phyloP scores from a whole-genome alignment of 2,329 filamentous ascomycete genomes.

The Aspergillus awamori region DNA sequence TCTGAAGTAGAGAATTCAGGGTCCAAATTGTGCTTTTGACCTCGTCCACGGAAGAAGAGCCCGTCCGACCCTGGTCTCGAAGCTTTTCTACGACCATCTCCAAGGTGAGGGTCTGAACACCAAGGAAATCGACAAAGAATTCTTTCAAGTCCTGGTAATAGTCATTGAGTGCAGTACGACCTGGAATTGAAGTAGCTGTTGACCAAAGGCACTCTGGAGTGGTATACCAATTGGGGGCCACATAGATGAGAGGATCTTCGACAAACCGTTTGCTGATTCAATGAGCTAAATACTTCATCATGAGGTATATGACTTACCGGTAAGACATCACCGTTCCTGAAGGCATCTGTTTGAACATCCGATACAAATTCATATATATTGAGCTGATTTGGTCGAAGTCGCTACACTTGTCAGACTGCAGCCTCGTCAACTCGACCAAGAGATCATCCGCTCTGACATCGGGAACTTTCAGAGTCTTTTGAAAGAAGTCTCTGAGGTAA shows the following conservation, averaged over 20 bases:
- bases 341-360: neutral
- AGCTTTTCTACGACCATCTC: slow-evolving; percentile 17
- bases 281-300: neutral
- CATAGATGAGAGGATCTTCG: neutral
- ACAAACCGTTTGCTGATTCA: neutral
- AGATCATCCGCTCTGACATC: slow-evolving; percentile 7
- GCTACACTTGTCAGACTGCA: neutral
- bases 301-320: neutral
- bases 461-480: slow-evolving; percentile 6
- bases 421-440: neutral
- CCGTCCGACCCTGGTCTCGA: slow-evolving; percentile 6
- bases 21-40: slow-evolving; percentile 16
- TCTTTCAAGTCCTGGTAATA: slow-evolving; percentile 8
- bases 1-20: slow-evolving; percentile 13
- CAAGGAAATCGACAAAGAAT: slow-evolving; percentile 12
- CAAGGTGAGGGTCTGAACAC: slow-evolving; percentile 14
- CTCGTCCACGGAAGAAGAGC: slow-evolving; percentile 2
- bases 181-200: slow-evolving; percentile 13
- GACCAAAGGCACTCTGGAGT: slow-evolving; percentile 15
- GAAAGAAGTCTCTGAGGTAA: slow-evolving; percentile 4
- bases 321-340: neutral
- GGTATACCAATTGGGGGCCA: slow-evolving; percentile 8
- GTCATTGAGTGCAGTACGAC: slow-evolving; percentile 13
- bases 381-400: neutral
- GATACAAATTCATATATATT: neutral